These are phyloP conservation scores for Hippophae tibetana DNA, from an alignment of 306 rosid species.

Conservation along the genomic window DNA sequence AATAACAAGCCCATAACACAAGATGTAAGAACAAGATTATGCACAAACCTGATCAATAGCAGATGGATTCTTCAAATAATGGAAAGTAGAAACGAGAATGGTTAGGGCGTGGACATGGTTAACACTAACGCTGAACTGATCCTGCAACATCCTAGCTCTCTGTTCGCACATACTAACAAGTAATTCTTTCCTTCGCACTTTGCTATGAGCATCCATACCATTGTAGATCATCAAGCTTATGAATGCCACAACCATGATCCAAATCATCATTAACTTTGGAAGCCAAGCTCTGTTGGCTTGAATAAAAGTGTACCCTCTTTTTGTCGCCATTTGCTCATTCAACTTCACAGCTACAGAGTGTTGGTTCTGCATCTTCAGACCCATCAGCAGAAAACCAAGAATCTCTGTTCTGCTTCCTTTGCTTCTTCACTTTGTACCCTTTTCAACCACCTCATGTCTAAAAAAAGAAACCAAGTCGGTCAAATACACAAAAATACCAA, in stretches of 20 bases:
- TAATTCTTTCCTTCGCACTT: slow-evolving; percentile 68
- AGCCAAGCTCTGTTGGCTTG: slow-evolving; percentile 72
- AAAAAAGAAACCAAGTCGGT: slow-evolving; percentile 20
- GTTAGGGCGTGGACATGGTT: slow-evolving; percentile 98
- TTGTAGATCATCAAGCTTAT: slow-evolving; percentile 42
- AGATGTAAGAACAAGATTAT: slow-evolving; percentile 7
- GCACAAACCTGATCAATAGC: slow-evolving; percentile 92
- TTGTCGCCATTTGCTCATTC: slow-evolving; percentile 64
- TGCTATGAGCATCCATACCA: slow-evolving; percentile 66
- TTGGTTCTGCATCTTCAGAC: slow-evolving; percentile 45
- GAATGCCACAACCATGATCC: slow-evolving; percentile 51
- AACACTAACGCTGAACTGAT: slow-evolving; percentile 91
- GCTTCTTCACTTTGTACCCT: slow-evolving; percentile 19
- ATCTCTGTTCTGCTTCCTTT: slow-evolving; percentile 18
- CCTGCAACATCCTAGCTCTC: slow-evolving; percentile 97
- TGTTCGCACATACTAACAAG: slow-evolving; percentile 89
- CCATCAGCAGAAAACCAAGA: slow-evolving; percentile 31
- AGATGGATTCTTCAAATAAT: slow-evolving; percentile 75
- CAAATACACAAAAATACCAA: slow-evolving; percentile 22
- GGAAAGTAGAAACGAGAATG: slow-evolving; percentile 91
- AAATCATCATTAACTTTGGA: slow-evolving; percentile 46
- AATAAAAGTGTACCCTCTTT: slow-evolving; percentile 63
- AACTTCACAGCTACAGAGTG: slow-evolving; percentile 52
- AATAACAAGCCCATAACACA: slow-evolving; percentile 5
- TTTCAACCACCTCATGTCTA: slow-evolving; percentile 35